These are phyloP conservation scores for Scutellaria minor DNA, from an alignment of 257 asterid genomes.

Conservation along the genomic window DNA sequence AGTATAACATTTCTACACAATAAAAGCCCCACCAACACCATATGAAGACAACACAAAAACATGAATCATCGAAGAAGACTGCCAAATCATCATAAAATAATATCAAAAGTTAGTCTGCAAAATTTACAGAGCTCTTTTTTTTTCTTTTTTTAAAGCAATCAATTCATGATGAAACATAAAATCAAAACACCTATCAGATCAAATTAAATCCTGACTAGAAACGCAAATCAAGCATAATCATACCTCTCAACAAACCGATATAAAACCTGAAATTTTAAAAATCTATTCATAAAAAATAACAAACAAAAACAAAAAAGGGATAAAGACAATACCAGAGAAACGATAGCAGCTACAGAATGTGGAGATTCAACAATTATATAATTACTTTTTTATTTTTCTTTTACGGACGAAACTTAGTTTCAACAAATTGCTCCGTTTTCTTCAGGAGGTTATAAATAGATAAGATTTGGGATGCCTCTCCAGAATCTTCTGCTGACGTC, in stretches of 20 bases:
- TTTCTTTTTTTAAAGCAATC: too few relatives aligned
- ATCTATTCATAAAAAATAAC: not conserved
- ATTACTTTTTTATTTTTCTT: too few relatives aligned
- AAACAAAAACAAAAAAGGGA: not conserved
- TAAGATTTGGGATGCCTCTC: constrained; percentile 19
- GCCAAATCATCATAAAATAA: not conserved
- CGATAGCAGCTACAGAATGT: not conserved
- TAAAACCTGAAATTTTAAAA: not conserved
- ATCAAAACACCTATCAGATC: not conserved
- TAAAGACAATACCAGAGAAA: constrained; percentile 18
- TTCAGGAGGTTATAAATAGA: not conserved
- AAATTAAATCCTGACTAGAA: not conserved
- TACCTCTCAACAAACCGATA: not conserved
- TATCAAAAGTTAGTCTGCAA: not conserved
- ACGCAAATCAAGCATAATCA: not conserved
- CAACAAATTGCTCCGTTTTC: too few relatives aligned
- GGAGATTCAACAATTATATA: not conserved
- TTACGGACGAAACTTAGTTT: too few relatives aligned
- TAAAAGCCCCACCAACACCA: not conserved
- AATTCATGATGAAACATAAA: not conserved
- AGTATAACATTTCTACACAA: too few relatives aligned
- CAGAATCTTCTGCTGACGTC: constrained; percentile 8
- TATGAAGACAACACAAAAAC: not conserved
- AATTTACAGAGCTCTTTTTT: not conserved
- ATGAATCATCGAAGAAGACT: not conserved